A percentile compares a stretch with the other conserved stretches of the same genome.
phyloP scores from a whole-genome alignment of 768 basidiomycete genomes.

The Pleurotus giganteus region DNA sequence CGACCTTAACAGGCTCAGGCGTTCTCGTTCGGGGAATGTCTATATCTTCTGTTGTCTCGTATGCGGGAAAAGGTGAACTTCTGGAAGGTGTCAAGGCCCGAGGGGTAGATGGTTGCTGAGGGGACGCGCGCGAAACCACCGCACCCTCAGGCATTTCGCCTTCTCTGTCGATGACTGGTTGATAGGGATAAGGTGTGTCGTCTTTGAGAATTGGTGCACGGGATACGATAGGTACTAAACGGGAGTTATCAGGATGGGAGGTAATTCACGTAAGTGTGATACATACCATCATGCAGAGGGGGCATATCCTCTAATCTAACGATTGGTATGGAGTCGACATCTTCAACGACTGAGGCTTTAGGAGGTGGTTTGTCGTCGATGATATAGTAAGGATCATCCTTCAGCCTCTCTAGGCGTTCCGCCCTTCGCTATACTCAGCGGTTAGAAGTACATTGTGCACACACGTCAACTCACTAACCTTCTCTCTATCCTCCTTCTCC shows the following conservation, averaged over 20 bases:
- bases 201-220: conserved; percentile 46
- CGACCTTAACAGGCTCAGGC: conserved; percentile 75
- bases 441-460: not conserved
- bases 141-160: conserved; percentile 86
- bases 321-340: conserved; percentile 91
- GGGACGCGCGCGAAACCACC: conserved; percentile 5
- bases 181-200: conserved; percentile 35
- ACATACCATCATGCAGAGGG: conserved; percentile 34
- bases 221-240: conserved; percentile 16
- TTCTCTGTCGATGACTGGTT: conserved; percentile 66
- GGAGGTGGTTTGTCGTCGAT: conserved; percentile 52
- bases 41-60: conserved; percentile 47
- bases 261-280: not conserved
- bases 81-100: conserved; percentile 29
- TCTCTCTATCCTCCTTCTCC: conserved; percentile 57
- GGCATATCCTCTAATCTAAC: conserved; percentile 78
- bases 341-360: conserved; percentile 36
- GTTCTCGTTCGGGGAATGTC: conserved; percentile 43
- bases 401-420: conserved; percentile 70
- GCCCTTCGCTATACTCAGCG: conserved; percentile 56
- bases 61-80: conserved; percentile 45
- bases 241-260: not conserved
- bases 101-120: conserved; percentile 16
- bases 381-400: conserved; percentile 92
- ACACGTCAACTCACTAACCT: conserved; percentile 40